A percentile compares a stretch with the other conserved stretches of the same genome.
Evolutionary conservation across 805 yeast genomes (phyloP).

Genomic region (Wickerhamiella nectarea): DNA sequence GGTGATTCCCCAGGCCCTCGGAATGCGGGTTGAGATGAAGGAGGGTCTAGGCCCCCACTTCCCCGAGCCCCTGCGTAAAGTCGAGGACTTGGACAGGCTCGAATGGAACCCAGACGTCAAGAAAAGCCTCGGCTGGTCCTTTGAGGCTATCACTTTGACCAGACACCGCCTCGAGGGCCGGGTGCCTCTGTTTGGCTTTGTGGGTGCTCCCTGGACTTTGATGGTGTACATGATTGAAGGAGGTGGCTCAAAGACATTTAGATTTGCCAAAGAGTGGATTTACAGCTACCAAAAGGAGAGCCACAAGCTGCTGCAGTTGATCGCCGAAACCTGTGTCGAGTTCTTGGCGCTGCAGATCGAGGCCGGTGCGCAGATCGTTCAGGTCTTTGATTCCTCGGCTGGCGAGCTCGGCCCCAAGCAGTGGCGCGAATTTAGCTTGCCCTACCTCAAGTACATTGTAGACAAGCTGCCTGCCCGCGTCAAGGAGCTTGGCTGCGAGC

Average conservation of each 20-base stretch:
- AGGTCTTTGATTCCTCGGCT: constrained; percentile 96
- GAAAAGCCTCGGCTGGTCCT: constrained; percentile 84
- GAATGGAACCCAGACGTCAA: constrained; percentile 52
- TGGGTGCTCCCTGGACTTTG: constrained; percentile 97
- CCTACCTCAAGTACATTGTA: constrained; percentile 70
- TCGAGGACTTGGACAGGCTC: constrained; percentile 42
- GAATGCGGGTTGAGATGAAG: constrained; percentile 84
- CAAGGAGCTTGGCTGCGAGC: constrained; percentile 58
- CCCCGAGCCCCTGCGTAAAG: constrained; percentile 70
- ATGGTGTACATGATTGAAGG: constrained; percentile 97
- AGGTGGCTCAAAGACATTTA: constrained; percentile 82
- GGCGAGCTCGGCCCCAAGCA: constrained; percentile 89
- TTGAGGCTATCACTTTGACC: constrained; percentile 84
- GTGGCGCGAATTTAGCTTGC: constrained; percentile 76
- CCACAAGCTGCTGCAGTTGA: constrained; percentile 55
- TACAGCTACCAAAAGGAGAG: constrained; percentile 64
- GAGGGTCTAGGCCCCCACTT: constrained; percentile 93
- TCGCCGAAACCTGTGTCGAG: constrained; percentile 80
- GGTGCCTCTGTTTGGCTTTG: constrained; percentile 88
- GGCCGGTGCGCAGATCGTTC: constrained; percentile 97
- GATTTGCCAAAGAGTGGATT: constrained; percentile 87
- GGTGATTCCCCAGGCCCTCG: constrained; percentile 97
- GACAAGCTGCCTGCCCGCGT: constrained; percentile 54
- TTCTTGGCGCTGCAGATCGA: constrained; percentile 86
- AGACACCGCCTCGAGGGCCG: constrained; percentile 73